These are phyloP conservation scores for Pichia sp. DNA, from an alignment of 1,139 yeast genomes.

Conservation along the genomic window DNA sequence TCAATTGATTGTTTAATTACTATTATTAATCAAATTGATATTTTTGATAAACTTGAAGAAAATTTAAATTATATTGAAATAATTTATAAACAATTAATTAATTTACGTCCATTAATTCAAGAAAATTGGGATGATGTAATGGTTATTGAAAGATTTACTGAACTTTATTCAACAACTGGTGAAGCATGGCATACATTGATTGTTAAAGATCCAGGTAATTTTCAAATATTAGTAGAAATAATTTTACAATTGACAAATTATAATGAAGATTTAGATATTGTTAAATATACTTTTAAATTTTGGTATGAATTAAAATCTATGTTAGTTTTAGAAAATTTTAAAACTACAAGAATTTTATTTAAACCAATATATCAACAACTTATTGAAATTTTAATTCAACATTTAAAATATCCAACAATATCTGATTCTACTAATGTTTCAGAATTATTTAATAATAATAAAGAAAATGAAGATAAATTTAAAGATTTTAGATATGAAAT, in stretches of 20 bases:
- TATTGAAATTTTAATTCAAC: conserved; percentile 61
- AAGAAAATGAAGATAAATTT: conserved; percentile 87
- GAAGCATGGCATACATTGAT: conserved; percentile 91
- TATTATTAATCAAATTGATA: conserved; percentile 68
- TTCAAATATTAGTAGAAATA: conserved; percentile 70
- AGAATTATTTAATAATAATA: conserved; percentile 34
- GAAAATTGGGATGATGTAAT: conserved; percentile 59
- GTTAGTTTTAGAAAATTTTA: conserved; percentile 56
- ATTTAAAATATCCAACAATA: conserved; percentile 67
- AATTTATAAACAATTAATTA: conserved; percentile 61
- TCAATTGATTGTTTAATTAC: conserved; percentile 81
- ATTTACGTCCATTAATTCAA: conserved; percentile 47
- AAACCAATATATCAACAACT: conserved; percentile 59
- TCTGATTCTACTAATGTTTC: conserved; percentile 26
- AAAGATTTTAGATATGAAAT: conserved; percentile 90
- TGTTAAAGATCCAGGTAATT: conserved; percentile 65
- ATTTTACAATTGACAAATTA: conserved; percentile 56
- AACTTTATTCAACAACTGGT: conserved; percentile 86
- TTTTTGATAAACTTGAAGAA: conserved; percentile 36
- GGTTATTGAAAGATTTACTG: conserved; percentile 62
- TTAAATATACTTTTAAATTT: conserved; percentile 84
- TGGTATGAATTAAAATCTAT: conserved; percentile 83
- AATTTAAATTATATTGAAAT: conserved; percentile 60
- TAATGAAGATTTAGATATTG: conserved; percentile 81
- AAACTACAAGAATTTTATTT: conserved; percentile 51